phyloP scores from a whole-genome alignment of 2,329 filamentous ascomycete species.

The Aspergillus niger region DNA sequence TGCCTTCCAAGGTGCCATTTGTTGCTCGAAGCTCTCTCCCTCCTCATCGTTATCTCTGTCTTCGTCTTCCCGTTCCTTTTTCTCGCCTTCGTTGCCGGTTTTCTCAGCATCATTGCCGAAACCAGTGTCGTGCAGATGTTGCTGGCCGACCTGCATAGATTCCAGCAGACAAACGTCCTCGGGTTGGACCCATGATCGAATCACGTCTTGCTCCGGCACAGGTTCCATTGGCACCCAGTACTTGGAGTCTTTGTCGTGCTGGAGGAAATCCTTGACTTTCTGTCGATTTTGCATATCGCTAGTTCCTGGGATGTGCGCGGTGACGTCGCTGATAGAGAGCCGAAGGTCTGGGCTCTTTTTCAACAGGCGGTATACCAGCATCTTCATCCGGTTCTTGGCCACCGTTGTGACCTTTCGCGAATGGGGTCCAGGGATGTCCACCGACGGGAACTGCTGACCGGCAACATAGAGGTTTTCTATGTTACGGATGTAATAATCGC shows the following conservation, averaged over 20 bases:
- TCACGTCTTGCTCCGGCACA: constrained; percentile 75
- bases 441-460: constrained; percentile 87
- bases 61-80: constrained; percentile 32
- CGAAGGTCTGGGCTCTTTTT: constrained; percentile 70
- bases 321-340: constrained; percentile 79
- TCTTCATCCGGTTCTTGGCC: constrained; percentile 95
- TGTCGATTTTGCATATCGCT: constrained; percentile 94
- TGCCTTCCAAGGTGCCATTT: constrained; percentile 93
- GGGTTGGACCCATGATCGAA: constrained; percentile 87
- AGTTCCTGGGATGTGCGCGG: constrained; percentile 86
- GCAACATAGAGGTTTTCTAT: constrained; percentile 90
- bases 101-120: constrained; percentile 68
- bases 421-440: constrained; percentile 90
- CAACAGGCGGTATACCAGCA: constrained; percentile 89
- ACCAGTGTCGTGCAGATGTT: constrained; percentile 87
- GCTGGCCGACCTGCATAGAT: constrained; percentile 93
- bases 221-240: constrained; percentile 82
- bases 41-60: constrained; percentile 66
- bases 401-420: constrained; percentile 94
- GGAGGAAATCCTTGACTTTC: constrained; percentile 94
- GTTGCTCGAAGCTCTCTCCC: constrained; percentile 76
- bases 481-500: constrained; percentile 79
- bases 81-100: constrained; percentile 49
- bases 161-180: constrained; percentile 95
- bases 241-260: constrained; percentile 83